phyloP scores from a whole-genome alignment of 192 early-diverging fungal genomes.

The Backusella westeae region DNA sequence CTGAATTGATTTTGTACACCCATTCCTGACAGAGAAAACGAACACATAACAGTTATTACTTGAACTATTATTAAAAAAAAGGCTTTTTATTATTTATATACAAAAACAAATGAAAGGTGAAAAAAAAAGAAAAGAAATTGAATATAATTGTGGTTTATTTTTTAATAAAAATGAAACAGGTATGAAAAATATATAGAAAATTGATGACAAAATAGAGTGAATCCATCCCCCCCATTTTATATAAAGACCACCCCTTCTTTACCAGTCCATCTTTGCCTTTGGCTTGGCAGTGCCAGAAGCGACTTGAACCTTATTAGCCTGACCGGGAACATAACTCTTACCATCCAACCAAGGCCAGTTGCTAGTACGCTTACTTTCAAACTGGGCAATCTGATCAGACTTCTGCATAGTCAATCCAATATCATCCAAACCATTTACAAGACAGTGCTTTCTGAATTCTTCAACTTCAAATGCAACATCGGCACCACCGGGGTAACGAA shows the following conservation, averaged over 20 bases:
- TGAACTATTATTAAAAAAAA: too few relatives aligned
- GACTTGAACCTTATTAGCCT: slow-evolving; percentile 17
- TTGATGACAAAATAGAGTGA: neutral
- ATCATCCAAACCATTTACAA: slow-evolving; percentile 71
- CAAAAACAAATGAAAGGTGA: neutral
- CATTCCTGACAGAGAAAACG: neutral
- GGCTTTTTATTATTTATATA: neutral
- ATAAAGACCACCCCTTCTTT: neutral
- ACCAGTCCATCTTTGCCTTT: slow-evolving; percentile 38
- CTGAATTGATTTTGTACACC: neutral
- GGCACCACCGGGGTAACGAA: slow-evolving; percentile 41
- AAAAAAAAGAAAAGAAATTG: neutral
- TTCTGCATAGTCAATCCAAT: slow-evolving; percentile 72
- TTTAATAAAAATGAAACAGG: neutral
- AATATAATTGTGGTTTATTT: neutral
- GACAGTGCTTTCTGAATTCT: slow-evolving; percentile 56
- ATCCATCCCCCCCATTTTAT: neutral
- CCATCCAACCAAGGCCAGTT: slow-evolving; percentile 70
- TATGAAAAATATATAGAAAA: neutral
- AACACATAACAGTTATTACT: too few relatives aligned
- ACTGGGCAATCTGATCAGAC: slow-evolving; percentile 44
- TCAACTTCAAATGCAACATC: slow-evolving; percentile 57
- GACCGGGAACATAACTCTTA: slow-evolving; percentile 28
- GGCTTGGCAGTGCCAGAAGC: slow-evolving; percentile 3
- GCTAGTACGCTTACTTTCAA: slow-evolving; percentile 48